Percentiles rank a stretch among this genome's conserved stretches.
phyloP scores from a whole-genome alignment of 1,284 basidiomycete genomes.

The Trichosporon sp. region DNA sequence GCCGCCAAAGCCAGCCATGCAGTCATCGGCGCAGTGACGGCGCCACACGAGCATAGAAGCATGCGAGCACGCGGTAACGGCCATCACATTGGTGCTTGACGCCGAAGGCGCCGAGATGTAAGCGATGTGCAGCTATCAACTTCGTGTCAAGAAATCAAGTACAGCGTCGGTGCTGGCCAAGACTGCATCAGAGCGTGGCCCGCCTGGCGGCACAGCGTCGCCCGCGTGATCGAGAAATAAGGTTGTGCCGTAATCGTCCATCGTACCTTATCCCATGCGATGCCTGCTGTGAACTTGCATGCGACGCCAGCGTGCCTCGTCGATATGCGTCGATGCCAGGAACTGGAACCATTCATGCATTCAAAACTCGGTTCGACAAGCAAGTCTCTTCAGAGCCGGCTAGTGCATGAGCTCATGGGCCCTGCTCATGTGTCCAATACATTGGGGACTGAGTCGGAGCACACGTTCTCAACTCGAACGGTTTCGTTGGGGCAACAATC shows the following conservation, averaged over 20 bases:
- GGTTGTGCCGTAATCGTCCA: background rate
- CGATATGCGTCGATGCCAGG: background rate
- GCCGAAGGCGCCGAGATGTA: too few relatives aligned
- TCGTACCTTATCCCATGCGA: too few relatives aligned
- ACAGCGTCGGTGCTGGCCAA: too few relatives aligned
- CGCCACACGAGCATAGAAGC: too few relatives aligned
- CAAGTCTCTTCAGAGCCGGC: too few relatives aligned
- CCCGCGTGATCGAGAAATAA: background rate
- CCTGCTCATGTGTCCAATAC: background rate
- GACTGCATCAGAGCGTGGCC: background rate
- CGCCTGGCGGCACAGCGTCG: background rate
- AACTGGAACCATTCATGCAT: slow-evolving; percentile 3
- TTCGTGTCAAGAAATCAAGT: too few relatives aligned
- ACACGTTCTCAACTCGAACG: background rate
- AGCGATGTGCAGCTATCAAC: too few relatives aligned
- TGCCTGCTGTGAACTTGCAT: background rate
- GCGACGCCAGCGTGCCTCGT: background rate
- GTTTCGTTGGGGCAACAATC: background rate
- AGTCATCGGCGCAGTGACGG: background rate
- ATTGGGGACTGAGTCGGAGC: background rate
- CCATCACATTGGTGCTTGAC: too few relatives aligned
- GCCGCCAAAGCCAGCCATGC: background rate
- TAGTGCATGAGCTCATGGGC: too few relatives aligned
- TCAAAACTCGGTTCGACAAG: background rate
- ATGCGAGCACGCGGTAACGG: background rate